Base-by-base conservation (phyloP, 148 eudicot species). In the Amaranthus palmeri region DNA sequence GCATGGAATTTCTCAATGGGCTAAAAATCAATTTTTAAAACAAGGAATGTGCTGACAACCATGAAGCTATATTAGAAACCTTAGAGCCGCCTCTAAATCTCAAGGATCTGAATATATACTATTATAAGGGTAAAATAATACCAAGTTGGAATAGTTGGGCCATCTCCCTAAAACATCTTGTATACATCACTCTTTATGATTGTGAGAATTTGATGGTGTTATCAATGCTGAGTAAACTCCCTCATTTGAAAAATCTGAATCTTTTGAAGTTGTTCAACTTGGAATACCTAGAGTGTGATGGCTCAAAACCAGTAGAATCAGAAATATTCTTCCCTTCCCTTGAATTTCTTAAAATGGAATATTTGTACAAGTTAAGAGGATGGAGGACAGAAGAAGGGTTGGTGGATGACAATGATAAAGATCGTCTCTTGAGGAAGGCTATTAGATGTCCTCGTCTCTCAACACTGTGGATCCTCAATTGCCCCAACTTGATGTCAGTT, bases 41-140 rank as follows among this genome's bases (percentile, higher is more conserved):
- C 36, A 25, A 25, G 36, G 36, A 25, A 25, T 25, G 36, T 25
- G 36, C 36, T 25, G 36, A 25, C 36, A 45, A 70, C 5, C 14
- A 50, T 52, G 69, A 78, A 6, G 65, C 42, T 14, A 3, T 79
- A 13, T 4, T 74, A 47, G 81, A 69, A 65, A 46, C 42, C 43
- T 47, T 79, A 3, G 59, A 74, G 73, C 81, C 81, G 0, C 69
- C 41, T 52, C 17, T 43, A 9, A 55, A 63, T 45, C 46, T 79
- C 0, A 64, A 7, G 45, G 10, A 2, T 14, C 25, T 79, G 7
- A 3, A 0, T 25, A 0, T 78, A 9, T 0, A 0, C 2, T 3
- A 41, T 0, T 79, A 69, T 50, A 6, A 2, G 0, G 78, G 78
- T 0, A 10, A 4, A 5, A 74, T 2, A 25, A 64, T 69, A 6